These are phyloP conservation scores for Lizonia empirigonia DNA, from an alignment of 2,329 filamentous ascomycete genomes.

Conservation along the genomic window DNA sequence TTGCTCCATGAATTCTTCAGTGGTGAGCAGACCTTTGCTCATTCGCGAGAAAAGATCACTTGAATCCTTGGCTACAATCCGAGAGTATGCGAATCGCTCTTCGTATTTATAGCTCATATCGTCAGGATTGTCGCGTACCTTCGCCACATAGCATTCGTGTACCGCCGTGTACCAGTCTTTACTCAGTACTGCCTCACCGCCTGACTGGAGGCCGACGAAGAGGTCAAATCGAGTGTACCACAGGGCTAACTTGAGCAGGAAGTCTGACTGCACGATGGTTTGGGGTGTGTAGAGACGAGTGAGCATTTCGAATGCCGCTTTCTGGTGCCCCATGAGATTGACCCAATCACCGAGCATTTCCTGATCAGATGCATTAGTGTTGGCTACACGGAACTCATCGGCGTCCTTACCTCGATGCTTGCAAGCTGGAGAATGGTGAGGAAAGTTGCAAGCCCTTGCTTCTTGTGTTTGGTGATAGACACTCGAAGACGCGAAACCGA, in stretches of 20 bases:
- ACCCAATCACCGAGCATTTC: conserved; percentile 96
- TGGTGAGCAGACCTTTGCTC: conserved; percentile 66
- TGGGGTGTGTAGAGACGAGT: conserved; percentile 78
- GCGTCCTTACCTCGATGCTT: conserved; percentile 78
- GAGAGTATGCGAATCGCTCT: conserved; percentile 67
- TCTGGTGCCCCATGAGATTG: conserved; percentile 89
- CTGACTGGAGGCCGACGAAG: conserved; percentile 81
- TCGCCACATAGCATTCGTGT: conserved; percentile 66
- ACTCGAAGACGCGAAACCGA: conserved; percentile 78
- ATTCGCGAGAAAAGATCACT: conserved; percentile 75
- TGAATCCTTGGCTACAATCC: conserved; percentile 80
- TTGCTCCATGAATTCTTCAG: conserved; percentile 68
- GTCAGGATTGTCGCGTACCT: conserved; percentile 64
- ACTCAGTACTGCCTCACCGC: conserved; percentile 73
- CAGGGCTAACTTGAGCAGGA: conserved; percentile 74
- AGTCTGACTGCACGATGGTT: conserved; percentile 71
- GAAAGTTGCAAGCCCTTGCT: conserved; percentile 74
- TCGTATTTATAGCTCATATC: conserved; percentile 71
- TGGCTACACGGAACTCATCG: not conserved
- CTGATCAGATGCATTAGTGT: conserved; percentile 53
- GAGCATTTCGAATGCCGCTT: conserved; percentile 82
- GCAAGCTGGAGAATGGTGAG: conserved; percentile 89
- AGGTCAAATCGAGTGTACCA: conserved; percentile 94
- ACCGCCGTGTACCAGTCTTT: conserved; percentile 77
- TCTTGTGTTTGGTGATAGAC: conserved; percentile 72